Evolutionary conservation across 108 stramenopile genomes (phyloP), one percentile per base, ranked within the genome.

Genomic region (Schizochytrium sp.): DNA sequence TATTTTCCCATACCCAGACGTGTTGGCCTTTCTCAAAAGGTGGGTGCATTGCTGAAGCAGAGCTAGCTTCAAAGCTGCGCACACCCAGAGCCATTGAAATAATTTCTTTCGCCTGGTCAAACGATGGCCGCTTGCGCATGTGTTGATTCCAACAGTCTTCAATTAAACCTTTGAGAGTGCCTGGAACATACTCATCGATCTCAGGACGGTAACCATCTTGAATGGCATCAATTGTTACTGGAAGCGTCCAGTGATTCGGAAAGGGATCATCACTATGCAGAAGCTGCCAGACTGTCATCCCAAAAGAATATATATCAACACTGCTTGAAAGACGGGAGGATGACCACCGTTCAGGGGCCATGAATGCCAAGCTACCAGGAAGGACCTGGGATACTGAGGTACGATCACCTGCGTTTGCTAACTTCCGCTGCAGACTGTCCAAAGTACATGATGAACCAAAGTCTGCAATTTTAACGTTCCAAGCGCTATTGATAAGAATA

Each of bases 331-430:
- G 76, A 47, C 50, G 49, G 17, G 45, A 47, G 8, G 17, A 47
- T 46, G 76, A 5, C 64, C 47, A 83, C 12, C 47, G 76, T 28
- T 83, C 76, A 83, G 76, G 76, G n/a, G 76, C 76, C 76, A 55
- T 83, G 3, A 55, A 83, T 10, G 17, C 53, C 10, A 28, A 10
- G 47, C 50, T 83, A 5, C 76, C 76, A 17, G 50, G 17, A 10
- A 55, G 50, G 13, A 55, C 15, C 76, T 12, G 15, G 53, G 50
- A 47, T 10, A 8, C 5, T 53, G 76, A 83, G 10, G 47, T 13
- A n/a, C 50, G 15, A 13, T 41, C 40, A 41, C 28, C 72, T 15
- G 19, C 72, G 72, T 60, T 60, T 60, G 59, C 19, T 2, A n/a
- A n/a, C 59, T n/a, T n/a, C 17, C 59, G 59, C 59, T 38, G 64